phyloP scores from a whole-genome alignment of 1,284 basidiomycete genomes.

The Malassezia cuniculi region DNA sequence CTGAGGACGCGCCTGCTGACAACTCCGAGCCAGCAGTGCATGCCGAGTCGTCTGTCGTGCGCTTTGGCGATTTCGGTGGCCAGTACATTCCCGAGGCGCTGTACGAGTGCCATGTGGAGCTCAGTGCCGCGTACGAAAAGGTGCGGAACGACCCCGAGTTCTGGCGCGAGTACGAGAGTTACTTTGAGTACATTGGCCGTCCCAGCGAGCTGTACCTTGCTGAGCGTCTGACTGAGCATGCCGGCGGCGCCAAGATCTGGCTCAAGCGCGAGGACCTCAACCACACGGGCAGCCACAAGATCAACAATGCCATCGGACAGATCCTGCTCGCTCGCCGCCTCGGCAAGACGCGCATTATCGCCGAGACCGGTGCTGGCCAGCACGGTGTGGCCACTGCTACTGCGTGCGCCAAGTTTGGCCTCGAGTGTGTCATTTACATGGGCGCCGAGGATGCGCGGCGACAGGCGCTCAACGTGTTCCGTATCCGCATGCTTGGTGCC shows the following conservation, averaged over 20 bases:
- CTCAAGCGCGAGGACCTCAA: conserved; percentile 86
- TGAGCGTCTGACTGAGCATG: conserved; percentile 60
- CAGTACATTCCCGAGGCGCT: conserved; percentile 92
- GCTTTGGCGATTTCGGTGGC: conserved; percentile 91
- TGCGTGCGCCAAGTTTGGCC: conserved; percentile 86
- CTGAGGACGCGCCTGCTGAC: too few species aligned
- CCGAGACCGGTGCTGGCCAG: conserved; percentile 95
- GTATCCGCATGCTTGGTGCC: conserved; percentile 91
- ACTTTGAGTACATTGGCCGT: conserved; percentile 81
- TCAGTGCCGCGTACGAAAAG: conserved; percentile 76
- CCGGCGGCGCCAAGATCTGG: conserved; percentile 88
- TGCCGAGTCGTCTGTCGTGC: too few species aligned
- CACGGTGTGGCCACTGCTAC: conserved; percentile 98
- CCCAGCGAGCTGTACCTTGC: conserved; percentile 62
- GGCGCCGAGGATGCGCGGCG: conserved; percentile 93
- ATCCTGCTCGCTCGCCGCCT: conserved; percentile 80
- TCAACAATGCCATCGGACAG: conserved; percentile 45
- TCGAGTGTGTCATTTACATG: conserved; percentile 97
- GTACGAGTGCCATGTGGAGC: conserved; percentile 74
- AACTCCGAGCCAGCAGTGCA: too few species aligned
- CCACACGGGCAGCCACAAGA: conserved; percentile 45
- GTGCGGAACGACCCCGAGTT: conserved; percentile 80
- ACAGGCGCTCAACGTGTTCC: conserved; percentile 91
- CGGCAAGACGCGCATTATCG: conserved; percentile 93
- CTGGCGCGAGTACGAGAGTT: conserved; percentile 77